Evolutionary conservation across 139 green algal genomes (phyloP).

Genomic region (Picochlorum sp.): DNA sequence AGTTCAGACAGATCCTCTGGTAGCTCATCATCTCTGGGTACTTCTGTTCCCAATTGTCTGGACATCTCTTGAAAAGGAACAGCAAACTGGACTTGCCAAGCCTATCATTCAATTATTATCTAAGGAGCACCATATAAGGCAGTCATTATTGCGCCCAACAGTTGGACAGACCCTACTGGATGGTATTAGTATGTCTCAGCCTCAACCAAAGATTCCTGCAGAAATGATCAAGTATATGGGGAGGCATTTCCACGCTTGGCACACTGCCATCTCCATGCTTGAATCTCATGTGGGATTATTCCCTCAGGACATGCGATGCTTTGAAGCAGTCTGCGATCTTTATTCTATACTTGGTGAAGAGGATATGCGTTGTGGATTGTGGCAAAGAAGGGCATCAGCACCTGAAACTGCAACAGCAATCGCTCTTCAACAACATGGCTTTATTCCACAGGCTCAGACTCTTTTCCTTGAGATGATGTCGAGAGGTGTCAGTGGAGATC

Average conservation of each 20-base stretch:
- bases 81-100: conserved; percentile 80
- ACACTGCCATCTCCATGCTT: conserved; percentile 91
- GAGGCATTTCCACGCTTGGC: conserved; percentile 92
- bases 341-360: conserved; percentile 77
- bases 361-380: conserved; percentile 86
- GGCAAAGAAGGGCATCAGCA: conserved; percentile 43
- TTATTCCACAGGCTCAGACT: conserved; percentile 63
- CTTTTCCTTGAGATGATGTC: conserved; percentile 48
- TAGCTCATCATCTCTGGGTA: conserved; percentile 80
- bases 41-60: conserved; percentile 98
- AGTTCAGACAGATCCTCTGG: conserved; percentile 47
- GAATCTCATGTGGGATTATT: conserved; percentile 80
- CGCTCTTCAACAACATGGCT: conserved; percentile 80
- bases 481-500: conserved; percentile 14
- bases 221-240: conserved; percentile 98
- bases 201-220: conserved; percentile 94
- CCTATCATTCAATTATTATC: conserved; percentile 89
- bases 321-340: conserved; percentile 80
- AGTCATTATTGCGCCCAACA: conserved; percentile 39
- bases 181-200: conserved; percentile 84
- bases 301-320: conserved; percentile 74
- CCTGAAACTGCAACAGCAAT: conserved; percentile 56
- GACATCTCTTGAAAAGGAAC: conserved; percentile 82
- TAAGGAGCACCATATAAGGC: conserved; percentile 80
- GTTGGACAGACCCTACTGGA: conserved; percentile 85